Base-by-base conservation (phyloP, 495 filamentous ascomycete species). In the Penicillium simplicissimum region DNA sequence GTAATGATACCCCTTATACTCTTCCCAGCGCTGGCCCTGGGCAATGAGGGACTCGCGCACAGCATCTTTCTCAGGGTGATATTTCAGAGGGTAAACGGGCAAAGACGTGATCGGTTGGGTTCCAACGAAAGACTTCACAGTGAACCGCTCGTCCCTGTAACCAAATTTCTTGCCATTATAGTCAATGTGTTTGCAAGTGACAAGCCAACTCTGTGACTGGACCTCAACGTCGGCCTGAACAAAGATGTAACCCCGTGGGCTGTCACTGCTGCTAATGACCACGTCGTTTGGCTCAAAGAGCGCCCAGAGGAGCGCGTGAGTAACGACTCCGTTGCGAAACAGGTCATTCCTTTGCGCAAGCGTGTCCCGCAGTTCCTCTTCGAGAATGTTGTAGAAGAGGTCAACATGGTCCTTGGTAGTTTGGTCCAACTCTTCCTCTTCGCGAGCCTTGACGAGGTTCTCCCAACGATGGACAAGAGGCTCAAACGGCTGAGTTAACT, bases 401-500 rank as follows among this genome's bases (percentile, higher is more conserved):
- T 81, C 74, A n/a, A 84, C 76, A 68, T 90, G 86, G 43, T 76
- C 71, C 61, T 81, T 83, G 1, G 81, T 80, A 34, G 74, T 74
- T 9, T 70, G 63, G 34, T 87, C 83, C 8, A 67, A 31, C 49
- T 84, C 80, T 8, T 80, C 73, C 9, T 79, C 71, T n/a, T 81
- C 67, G 25, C 82, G 72, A 42, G 81, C 81, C 14, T 74, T 58
- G 17, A 71, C 58, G 45, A 92, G 78, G 35, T 80, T 73, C 4
- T 76, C 65, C 88, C 88, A 92, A 23, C 88, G 81, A 71, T 91
- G 85, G 38, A 91, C 82, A 38, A 91, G 83, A 0, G 85, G 83
- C 68, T 83, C 71, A 68, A 90, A 90, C 0, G 84, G 85, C 0
- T 76, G 77, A 17, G 70, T 70, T 66, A 90, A 88, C 49, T 84